Evolutionary conservation across 1,139 yeast species (phyloP).

Genomic region (Blastobotrys buckinghamii): DNA sequence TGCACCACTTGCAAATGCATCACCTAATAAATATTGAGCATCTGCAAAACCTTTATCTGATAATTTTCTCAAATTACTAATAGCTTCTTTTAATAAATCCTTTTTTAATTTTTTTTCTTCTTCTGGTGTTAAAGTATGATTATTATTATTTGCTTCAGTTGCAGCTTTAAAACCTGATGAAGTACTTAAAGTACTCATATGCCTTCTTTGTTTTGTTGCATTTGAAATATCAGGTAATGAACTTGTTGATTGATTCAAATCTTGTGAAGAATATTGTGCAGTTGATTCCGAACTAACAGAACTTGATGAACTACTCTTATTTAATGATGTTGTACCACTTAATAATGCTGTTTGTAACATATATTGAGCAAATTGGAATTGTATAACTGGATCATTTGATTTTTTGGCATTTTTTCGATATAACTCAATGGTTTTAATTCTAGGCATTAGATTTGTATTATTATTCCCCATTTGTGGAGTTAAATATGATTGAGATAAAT

Average conservation of each 20-base stretch:
- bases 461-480: conserved; percentile 31
- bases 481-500: conserved; percentile 30
- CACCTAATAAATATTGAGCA: conserved; percentile 86
- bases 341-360: conserved; percentile 76
- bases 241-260: background rate
- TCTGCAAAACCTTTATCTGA: conserved; percentile 80
- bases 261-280: background rate
- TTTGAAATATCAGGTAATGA: conserved; percentile 7
- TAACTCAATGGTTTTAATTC: conserved; percentile 80
- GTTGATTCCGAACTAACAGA: conserved; percentile 5
- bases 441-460: conserved; percentile 49
- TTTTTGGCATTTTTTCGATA: conserved; percentile 82
- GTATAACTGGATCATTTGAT: conserved; percentile 75
- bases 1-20: conserved; percentile 81
- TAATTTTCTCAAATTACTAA: conserved; percentile 60
- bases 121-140: conserved; percentile 9
- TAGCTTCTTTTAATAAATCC: conserved; percentile 61
- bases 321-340: conserved; percentile 18
- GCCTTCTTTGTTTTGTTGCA: background rate
- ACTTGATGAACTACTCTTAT: background rate
- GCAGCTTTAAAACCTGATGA: conserved; percentile 2
- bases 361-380: conserved; percentile 88
- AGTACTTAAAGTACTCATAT: conserved; percentile 10
- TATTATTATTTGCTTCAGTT: background rate
- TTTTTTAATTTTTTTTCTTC: conserved; percentile 41